Percentiles rank a stretch among this genome's conserved stretches.
Conservation (phyloP, 495 filamentous ascomycete species). For the Penicillium paradoxum region DNA sequence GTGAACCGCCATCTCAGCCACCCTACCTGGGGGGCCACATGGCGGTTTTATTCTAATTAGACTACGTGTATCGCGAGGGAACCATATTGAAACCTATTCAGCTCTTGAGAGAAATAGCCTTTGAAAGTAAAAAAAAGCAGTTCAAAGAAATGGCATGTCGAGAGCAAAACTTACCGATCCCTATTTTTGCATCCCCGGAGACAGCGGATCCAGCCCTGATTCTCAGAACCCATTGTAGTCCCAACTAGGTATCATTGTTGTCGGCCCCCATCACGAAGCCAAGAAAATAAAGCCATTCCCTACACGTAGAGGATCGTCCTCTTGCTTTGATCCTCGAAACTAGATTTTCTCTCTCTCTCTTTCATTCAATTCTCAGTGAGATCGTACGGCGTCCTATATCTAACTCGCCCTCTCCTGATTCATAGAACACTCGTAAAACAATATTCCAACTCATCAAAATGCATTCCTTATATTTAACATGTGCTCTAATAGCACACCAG, state of each 20-base stretch:
- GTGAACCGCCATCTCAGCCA: slow-evolving; percentile 1
- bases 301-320: slow-evolving; percentile 1
- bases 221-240: not conserved
- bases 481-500: not conserved
- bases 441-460: not conserved
- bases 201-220: no score
- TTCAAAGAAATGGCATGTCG: no score
- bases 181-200: no score
- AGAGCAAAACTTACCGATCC: no score
- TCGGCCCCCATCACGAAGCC: not conserved
- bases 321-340: not conserved
- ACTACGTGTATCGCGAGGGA: not conserved
- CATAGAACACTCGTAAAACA: no score
- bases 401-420: no score
- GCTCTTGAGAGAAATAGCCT: no score
- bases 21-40: not conserved
- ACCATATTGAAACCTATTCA: no score
- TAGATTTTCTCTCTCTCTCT: no score
- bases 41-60: not conserved
- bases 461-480: not conserved
- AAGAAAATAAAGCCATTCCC: not conserved
- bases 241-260: not conserved
- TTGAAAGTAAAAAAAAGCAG: no score
- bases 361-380: no score
- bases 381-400: no score